Evolutionary conservation across 768 basidiomycete genomes (phyloP), one percentile per base, ranked within the genome.

Genomic region (Russula emetica): DNA sequence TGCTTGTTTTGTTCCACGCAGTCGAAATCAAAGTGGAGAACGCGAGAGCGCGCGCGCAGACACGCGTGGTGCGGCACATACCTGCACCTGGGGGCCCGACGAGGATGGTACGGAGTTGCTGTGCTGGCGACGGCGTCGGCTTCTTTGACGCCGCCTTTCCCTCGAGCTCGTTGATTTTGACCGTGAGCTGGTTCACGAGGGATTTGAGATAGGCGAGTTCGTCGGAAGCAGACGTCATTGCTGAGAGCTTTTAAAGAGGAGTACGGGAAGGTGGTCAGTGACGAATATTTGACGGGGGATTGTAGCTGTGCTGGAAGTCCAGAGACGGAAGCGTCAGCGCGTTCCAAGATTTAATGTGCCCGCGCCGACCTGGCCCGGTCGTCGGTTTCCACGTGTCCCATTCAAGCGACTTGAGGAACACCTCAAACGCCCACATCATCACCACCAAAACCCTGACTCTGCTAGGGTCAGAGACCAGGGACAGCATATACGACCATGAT

Each of bases 21-120:
- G 20, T 44, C 45, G 47, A 34, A 24, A 50, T 47, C 56, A 24
- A 42, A 40, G 58, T 45, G 28, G 30, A 18, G 22, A n/a, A 1
- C 26, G 14, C 51, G 28, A 24, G 40, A 47, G 55, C 16, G 20
- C 16, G n/a, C n/a, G 34, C 20, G n/a, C 34, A 38, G 13, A 6
- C 53, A 36, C 34, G 13, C n/a, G 13, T 22, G 18, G 32, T n/a
- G n/a, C n/a, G n/a, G 16, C 20, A 76, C 87, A 68, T 70, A 96
- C 96, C 96, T 72, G 97, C 92, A 70, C 97, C 97, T 50, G 97
- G 97, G 64, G 97, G 97, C 60, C 97, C 97, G 69, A 99, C 79
- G 70, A 99, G 82, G 70, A 99, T 93, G 69, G 96, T 87, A 54
- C 96, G 83, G 65, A 92, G 85, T 78, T 92, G 90, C 71, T 84